These are phyloP conservation scores for Brassica nigra DNA, from an alignment of 345 rosid species.

Conservation along the genomic window DNA sequence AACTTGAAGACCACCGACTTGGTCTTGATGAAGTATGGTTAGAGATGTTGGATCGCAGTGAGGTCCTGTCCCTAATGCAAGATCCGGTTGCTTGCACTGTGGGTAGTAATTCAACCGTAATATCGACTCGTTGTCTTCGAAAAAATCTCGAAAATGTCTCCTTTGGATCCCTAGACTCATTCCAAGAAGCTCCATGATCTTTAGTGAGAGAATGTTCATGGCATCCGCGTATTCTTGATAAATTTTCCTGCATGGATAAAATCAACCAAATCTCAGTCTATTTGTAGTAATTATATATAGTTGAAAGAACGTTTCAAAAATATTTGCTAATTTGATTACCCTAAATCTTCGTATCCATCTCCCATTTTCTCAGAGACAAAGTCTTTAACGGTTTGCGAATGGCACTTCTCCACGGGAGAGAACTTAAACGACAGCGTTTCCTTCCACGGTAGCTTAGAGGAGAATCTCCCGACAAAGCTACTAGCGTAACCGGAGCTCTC, in stretches of 20 bases:
- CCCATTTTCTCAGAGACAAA: slow-evolving; percentile 63
- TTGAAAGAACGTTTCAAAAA: slow-evolving; percentile 2
- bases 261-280: background rate
- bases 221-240: slow-evolving; percentile 43
- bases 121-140: slow-evolving; percentile 60
- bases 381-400: slow-evolving; percentile 43
- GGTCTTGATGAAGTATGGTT: slow-evolving; percentile 84
- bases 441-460: slow-evolving; percentile 90
- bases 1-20: slow-evolving; percentile 81
- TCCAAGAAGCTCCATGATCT: slow-evolving; percentile 44
- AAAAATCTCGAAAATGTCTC: slow-evolving; percentile 33
- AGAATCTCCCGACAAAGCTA: slow-evolving; percentile 80
- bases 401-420: slow-evolving; percentile 39
- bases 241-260: slow-evolving; percentile 27
- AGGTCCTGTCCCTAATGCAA: slow-evolving; percentile 88
- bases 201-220: slow-evolving; percentile 37
- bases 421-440: slow-evolving; percentile 79
- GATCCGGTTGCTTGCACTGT: slow-evolving; percentile 54
- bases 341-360: slow-evolving; percentile 55
- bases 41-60: slow-evolving; percentile 79
- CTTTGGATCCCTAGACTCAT: slow-evolving; percentile 38
- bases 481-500: slow-evolving; percentile 78
- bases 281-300: background rate
- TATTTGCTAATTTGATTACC: slow-evolving; percentile 47
- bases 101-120: slow-evolving; percentile 75